Base-by-base conservation (phyloP, 2,329 filamentous ascomycete species). In the Penicillium olsonii region DNA sequence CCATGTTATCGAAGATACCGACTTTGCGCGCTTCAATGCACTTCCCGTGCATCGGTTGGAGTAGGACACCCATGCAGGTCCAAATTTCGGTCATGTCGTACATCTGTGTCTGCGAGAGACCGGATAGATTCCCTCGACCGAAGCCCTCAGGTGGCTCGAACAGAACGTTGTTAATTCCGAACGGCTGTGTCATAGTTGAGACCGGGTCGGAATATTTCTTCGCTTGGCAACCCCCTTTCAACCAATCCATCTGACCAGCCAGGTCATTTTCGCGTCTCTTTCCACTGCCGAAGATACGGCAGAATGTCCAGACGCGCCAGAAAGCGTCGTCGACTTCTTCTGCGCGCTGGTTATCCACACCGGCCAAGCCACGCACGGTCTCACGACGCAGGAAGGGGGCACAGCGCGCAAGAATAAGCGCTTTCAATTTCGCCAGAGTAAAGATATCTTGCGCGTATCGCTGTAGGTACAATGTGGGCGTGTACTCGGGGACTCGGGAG, bases 231-330 rank as follows among this genome's bases (percentile, higher is more conserved):
- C 82, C 83, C 27, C 83, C 84, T 50, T 77, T 79, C 10, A 87
- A 68, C 84, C 84, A 87, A 58, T 85, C 82, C 56, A 82, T 75
- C 62, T 86, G 83, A 4, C 78, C 81, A 29, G 77, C 71, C 27
- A 84, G 71, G 51, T 85, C 82, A 24, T 82, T 78, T 56, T 84
- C 81, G 12, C 82, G 75, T 4, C 75, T 75, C 56, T 82, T 84
- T 0, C 75, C 75, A 42, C 74, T 77, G 1, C 84, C 84, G 45
- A 87, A 87, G 26, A 85, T 78, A 45, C 77, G 78, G 65, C 83
- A 85, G 66, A 86, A 87, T 0, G 79, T 83, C 83, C 83, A 85
- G 24, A 87, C 79, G 2, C 83, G 78, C 81, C 82, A 86, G 40
- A 86, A 76, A 0, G 83, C 83, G 63, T 84, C 77, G 49, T 85